Percentiles rank a stretch among this genome's conserved stretches.
Evolutionary conservation across 345 rosid genomes (phyloP).

Genomic region (Corchorus capsularis): DNA sequence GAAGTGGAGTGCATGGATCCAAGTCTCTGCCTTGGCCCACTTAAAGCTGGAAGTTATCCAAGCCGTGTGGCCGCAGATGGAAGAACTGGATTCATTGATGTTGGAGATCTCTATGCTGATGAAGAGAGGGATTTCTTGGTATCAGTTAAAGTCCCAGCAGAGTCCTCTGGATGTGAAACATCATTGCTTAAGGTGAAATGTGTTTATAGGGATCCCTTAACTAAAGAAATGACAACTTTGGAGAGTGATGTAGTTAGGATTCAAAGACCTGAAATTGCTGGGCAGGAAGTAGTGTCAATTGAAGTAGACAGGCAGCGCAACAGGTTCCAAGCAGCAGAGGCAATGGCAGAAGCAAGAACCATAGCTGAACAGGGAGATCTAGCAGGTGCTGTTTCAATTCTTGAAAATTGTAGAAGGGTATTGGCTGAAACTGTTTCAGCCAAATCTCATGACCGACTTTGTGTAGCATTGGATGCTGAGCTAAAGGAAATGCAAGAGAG

Average conservation of each 20-base stretch:
- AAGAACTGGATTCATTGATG: constrained; percentile 55
- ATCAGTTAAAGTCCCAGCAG: constrained; percentile 69
- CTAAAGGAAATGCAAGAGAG: constrained; percentile 97
- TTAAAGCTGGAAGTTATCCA: constrained; percentile 82
- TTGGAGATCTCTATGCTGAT: constrained; percentile 94
- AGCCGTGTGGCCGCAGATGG: constrained; percentile 50
- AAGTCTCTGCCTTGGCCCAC: constrained; percentile 50
- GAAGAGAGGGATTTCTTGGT: constrained; percentile 92
- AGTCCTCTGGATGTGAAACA: constrained; percentile 45
- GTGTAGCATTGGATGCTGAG: constrained; percentile 81
- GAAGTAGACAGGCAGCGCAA: constrained; percentile 97
- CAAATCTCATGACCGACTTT: constrained; percentile 70
- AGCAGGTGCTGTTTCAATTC: constrained; percentile 61
- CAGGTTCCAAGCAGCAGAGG: constrained; percentile 87
- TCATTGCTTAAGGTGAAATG: constrained; percentile 74
- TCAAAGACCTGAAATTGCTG: constrained; percentile 56
- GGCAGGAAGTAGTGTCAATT: constrained; percentile 53
- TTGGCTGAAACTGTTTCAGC: constrained; percentile 68
- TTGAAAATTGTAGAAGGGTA: constrained; percentile 57
- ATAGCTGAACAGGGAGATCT: constrained; percentile 86
- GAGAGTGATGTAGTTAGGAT: constrained; percentile 60
- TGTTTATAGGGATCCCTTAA: constrained; percentile 71
- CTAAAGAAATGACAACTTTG: constrained; percentile 55
- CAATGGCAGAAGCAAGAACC: constrained; percentile 74
- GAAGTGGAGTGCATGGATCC: constrained; percentile 57